phyloP scores from a whole-genome alignment of 148 eudicot genomes.

The Silene uniflora region DNA sequence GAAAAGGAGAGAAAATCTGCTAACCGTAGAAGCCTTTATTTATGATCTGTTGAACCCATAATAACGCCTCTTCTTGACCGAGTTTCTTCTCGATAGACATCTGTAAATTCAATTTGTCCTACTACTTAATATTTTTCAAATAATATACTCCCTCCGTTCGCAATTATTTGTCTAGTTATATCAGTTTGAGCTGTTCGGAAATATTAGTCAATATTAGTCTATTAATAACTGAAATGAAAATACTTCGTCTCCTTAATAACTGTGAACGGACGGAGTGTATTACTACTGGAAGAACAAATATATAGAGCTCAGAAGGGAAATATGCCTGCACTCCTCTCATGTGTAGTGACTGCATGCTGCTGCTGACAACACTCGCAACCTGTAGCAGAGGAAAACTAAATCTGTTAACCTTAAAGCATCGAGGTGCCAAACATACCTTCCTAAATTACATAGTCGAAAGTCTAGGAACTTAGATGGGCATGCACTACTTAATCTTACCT shows the following conservation, averaged over 20 bases:
- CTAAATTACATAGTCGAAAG: neutral
- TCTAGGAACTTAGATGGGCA: neutral
- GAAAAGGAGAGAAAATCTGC: neutral
- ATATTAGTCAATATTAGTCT: no score
- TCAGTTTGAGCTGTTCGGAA: no score
- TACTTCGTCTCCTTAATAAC: no score
- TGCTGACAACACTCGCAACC: slow-evolving; percentile 38
- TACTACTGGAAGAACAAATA: no score
- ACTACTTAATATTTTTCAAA: neutral
- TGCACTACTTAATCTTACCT: slow-evolving; percentile 33
- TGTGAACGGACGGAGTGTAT: no score
- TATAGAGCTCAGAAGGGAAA: slow-evolving; percentile 1
- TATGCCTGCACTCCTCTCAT: slow-evolving; percentile 40
- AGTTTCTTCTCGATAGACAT: slow-evolving; percentile 32
- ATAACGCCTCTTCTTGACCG: slow-evolving; percentile 29
- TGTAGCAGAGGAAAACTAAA: slow-evolving; percentile 15
- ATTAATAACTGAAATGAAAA: no score
- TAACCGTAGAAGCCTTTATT: slow-evolving; percentile 41
- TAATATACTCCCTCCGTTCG: neutral
- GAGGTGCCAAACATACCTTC: neutral
- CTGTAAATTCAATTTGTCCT: slow-evolving; percentile 14
- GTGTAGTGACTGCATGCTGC: slow-evolving; percentile 40
- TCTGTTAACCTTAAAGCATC: neutral
- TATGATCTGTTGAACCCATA: slow-evolving; percentile 32
- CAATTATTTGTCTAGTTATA: no score